Evolutionary conservation across 2,329 filamentous ascomycete species (phyloP), one percentile per base, ranked within the genome.

Genomic region (Exophiala spinifera): DNA sequence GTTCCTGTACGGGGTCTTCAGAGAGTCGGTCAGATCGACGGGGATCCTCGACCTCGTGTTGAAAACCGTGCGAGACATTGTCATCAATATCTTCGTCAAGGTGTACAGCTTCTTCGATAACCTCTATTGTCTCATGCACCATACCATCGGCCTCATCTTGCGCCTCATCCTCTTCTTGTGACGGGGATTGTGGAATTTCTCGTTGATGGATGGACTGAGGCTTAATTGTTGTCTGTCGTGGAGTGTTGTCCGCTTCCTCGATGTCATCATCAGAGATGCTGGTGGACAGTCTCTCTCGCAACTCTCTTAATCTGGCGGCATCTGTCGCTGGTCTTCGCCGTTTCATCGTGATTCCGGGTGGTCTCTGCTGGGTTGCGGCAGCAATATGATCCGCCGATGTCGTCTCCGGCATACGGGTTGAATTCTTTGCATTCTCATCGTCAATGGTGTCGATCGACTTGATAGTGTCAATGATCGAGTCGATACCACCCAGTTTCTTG

Each of bases 151-250:
- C 19, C 17, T 31, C 31, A 21, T 49, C 50, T 6, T 49, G 45
- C 3, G 44, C 17, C 13, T 28, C 25, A 40, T 48, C 48, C 4
- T 36, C 43, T 14, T 17, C 37, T 36, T 25, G 33, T 31, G 34
- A 25, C n/a, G 52, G 56, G 20, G 56, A 56, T 31, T 55, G 49
- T 28, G 52, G 46, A 19, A 53, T 56, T 34, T 47, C 53, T 45
- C 31, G 52, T 39, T 44, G 20, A 25, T 5, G 10, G 14, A 19
- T 15, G 14, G 17, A 7, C 14, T 39, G 6, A 15, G 17, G 5
- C 17, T 15, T n/a, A 39, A 14, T 39, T n/a, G 13, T 37, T 4
- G 45, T 17, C 42, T 44, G 43, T 15, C 19, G 37, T 15, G 39
- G 21, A 19, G 4, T 25, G 6, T 13, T 17, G 21, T 23, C 19